Evolutionary conservation across 2,329 filamentous ascomycete species (phyloP).

Genomic region (Fusarium lyarnte): DNA sequence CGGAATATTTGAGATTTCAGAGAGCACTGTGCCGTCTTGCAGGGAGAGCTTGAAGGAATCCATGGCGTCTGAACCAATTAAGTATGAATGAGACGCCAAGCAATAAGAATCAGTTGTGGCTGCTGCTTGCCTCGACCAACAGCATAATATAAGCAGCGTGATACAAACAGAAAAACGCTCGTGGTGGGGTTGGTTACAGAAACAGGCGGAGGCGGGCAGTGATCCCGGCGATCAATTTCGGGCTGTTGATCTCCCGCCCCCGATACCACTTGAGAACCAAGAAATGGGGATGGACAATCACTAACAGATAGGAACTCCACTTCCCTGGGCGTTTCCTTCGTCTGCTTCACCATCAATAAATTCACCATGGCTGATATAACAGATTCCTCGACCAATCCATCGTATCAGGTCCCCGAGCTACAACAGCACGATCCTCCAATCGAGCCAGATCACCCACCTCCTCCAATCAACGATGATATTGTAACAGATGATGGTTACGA

Average conservation of each 20-base stretch:
- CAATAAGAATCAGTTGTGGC: background rate
- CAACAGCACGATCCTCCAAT: constrained; percentile 23
- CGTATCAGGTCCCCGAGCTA: background rate
- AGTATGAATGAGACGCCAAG: background rate
- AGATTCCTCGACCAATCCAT: background rate
- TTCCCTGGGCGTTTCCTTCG: background rate
- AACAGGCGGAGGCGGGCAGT: background rate
- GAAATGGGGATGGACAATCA: background rate
- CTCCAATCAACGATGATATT: background rate
- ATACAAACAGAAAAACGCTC: background rate
- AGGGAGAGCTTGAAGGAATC: constrained; percentile 24
- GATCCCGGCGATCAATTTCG: background rate
- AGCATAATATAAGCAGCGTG: background rate
- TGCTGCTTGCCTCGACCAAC: background rate
- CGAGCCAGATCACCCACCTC: background rate
- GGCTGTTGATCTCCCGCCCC: constrained; percentile 1
- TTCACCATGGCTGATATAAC: background rate
- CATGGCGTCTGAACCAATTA: constrained; percentile 7
- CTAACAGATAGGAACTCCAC: background rate
- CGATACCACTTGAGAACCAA: background rate
- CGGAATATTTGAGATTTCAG: constrained; percentile 32
- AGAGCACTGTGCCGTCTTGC: constrained; percentile 10
- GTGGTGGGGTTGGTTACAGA: background rate
- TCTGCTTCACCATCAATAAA: background rate
- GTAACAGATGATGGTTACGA: constrained; percentile 30